phyloP scores from a whole-genome alignment of 148 eudicot genomes.

The Simmondsia chinensis region DNA sequence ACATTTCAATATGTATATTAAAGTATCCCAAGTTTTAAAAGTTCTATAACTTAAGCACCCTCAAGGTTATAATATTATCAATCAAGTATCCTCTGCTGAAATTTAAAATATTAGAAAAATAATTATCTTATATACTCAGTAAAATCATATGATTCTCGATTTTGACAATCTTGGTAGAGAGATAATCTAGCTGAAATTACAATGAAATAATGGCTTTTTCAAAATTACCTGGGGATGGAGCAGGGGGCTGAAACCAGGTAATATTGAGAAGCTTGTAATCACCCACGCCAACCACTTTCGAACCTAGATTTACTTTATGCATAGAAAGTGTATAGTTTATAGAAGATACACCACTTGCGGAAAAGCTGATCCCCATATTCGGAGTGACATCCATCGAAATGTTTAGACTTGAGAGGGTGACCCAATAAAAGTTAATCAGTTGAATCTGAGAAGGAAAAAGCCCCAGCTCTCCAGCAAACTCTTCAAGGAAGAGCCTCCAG shows the following conservation, averaged over 20 bases:
- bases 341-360: conserved; percentile 45
- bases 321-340: conserved; percentile 59
- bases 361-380: conserved; percentile 63
- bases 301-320: conserved; percentile 67
- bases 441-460: conserved; percentile 67
- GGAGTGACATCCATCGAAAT: conserved; percentile 96
- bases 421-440: conserved; percentile 71
- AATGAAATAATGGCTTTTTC: conserved; percentile 1
- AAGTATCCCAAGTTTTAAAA: too few relatives aligned
- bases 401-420: conserved; percentile 58
- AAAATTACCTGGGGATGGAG: conserved; percentile 63
- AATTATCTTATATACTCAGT: too few relatives aligned
- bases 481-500: conserved; percentile 58
- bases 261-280: conserved; percentile 79
- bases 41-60: too few relatives aligned
- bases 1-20: too few relatives aligned
- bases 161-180: too few relatives aligned
- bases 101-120: too few relatives aligned
- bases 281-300: conserved; percentile 57
- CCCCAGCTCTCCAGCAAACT: conserved; percentile 68
- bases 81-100: too few relatives aligned
- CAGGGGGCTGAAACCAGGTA: conserved; percentile 77
- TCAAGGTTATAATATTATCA: too few relatives aligned
- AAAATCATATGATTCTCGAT: too few relatives aligned
- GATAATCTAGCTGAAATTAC: neutral